Evolutionary conservation across 169 alveolate species (phyloP), one percentile per base, ranked within the genome.

Genomic region (Plasmodium adleri): DNA sequence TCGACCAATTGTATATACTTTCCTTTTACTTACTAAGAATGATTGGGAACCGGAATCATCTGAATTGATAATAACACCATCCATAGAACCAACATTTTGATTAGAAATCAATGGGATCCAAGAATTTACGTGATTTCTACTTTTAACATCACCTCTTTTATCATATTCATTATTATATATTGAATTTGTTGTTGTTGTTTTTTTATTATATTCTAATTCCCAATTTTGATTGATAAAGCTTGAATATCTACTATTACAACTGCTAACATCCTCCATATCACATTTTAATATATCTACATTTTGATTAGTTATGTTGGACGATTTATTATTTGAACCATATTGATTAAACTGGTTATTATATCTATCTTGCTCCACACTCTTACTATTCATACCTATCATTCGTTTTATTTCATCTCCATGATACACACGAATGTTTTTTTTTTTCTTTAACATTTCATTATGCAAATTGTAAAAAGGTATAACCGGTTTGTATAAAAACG

Each of bases 401-500:
- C 9, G 47, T 39, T 39, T 39, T 2, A 39, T 39, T 39, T 39
- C 47, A 47, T 66, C 32, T 43, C 28, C 26, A 28, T 49, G 54
- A 24, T 64, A 71, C 2, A 13, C 17, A 32, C 7, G 50, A 58
- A 20, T 66, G n/a, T 66, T n/a, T 43, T 78, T 64, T 70, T 73
- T 71, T 6, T 86, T 62, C 22, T 66, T 86, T 22, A 70, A 72
- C 62, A 71, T 72, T 60, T 86, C 87, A 9, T 70, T 47, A 20
- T 86, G 85, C 20, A 66, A 24, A 15, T 86, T 86, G 39, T 86
- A 86, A 60, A 86, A 86, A 22, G 92, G 92, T 10, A 86, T 86
- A 24, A 86, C 92, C 7, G 92, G 92, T 52, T 86, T 74, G 32
- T 86, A 86, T 15, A 86, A 62, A 86, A 72, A 86, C 43, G 86